Evolutionary conservation across 1,284 basidiomycete genomes (phyloP), one percentile per base, ranked within the genome.

Genomic region (Leccinum fuscescens): DNA sequence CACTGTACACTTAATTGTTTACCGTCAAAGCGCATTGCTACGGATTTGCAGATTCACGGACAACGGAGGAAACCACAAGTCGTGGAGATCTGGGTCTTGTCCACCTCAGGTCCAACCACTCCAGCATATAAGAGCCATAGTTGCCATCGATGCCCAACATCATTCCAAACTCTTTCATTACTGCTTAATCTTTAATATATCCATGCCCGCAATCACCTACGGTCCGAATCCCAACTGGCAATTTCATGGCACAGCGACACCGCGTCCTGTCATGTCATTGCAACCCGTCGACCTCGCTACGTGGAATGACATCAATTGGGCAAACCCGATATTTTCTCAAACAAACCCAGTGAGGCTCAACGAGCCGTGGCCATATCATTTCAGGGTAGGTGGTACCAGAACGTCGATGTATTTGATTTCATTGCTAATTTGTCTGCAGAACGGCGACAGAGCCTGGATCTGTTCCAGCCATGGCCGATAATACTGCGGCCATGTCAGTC

Each of bases 321-420:
- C 54, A 20, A 29, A 60, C 29, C 35, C 55, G 5, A 11, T 58
- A n/a, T 73, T 57, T 42, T 37, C 46, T 35, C 75, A 74, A 54
- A 69, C 67, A 7, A 70, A 76, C 39, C 78, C 82, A n/a, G 67
- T 71, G 22, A 76, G 79, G 56, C 72, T 85, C 6, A 79, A 85
- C 54, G 81, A 86, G 17, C 73, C 82, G 0, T 83, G 82, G 74
- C 74, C 77, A 27, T 86, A 81, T 65, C 76, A 76, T 12, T 86
- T 86, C 69, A 70, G 76, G 69, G 85, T 83, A 67, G 39, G 62
- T 27, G 42, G 39, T 3, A 39, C 11, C 39, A 8, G 8, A 7
- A 3, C 17, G 17, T 14, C 39, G 8, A 39, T 39, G 29, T 29
- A 0, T 9, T 12, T 8, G 31, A 37, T 44, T 24, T 9, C 12